Evolutionary conservation across 345 rosid genomes (phyloP).

Genomic region (Citrus trifoliata): DNA sequence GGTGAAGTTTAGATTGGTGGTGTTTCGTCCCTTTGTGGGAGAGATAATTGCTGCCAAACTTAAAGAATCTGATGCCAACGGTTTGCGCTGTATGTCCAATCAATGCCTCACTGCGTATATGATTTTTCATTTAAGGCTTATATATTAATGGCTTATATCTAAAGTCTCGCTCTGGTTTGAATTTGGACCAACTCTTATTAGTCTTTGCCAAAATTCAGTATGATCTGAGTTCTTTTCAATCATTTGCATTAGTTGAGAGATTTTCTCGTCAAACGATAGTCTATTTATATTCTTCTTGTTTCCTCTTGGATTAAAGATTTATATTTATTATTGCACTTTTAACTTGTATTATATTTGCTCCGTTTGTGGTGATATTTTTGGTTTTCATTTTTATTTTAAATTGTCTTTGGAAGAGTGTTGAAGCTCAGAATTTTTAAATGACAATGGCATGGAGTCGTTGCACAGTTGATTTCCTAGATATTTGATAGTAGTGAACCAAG

Average conservation of each 20-base stretch:
- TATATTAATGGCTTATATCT: not conserved
- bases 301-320: not conserved
- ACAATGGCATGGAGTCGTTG: not conserved
- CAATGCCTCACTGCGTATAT: not conserved
- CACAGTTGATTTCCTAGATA: not conserved
- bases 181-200: not conserved
- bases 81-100: slow-evolving; percentile 69
- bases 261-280: not conserved
- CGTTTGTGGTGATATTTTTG: not conserved
- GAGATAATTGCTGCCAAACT: slow-evolving; percentile 74
- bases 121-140: not conserved
- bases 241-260: not conserved
- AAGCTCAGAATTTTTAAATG: not conserved
- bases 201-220: not conserved
- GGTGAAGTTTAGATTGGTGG: slow-evolving; percentile 70
- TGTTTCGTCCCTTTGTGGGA: slow-evolving; percentile 90
- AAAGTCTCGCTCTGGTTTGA: not conserved
- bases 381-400: not conserved
- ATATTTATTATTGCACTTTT: not conserved
- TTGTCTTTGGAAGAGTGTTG: not conserved
- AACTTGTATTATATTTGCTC: not conserved
- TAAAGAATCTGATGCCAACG: slow-evolving; percentile 64
- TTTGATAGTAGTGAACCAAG: not conserved
- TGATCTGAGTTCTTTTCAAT: not conserved
- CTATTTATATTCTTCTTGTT: not conserved